Evolutionary conservation across 495 filamentous ascomycete species (phyloP), one percentile per base, ranked within the genome.

Genomic region (Delitschia confertaspora): DNA sequence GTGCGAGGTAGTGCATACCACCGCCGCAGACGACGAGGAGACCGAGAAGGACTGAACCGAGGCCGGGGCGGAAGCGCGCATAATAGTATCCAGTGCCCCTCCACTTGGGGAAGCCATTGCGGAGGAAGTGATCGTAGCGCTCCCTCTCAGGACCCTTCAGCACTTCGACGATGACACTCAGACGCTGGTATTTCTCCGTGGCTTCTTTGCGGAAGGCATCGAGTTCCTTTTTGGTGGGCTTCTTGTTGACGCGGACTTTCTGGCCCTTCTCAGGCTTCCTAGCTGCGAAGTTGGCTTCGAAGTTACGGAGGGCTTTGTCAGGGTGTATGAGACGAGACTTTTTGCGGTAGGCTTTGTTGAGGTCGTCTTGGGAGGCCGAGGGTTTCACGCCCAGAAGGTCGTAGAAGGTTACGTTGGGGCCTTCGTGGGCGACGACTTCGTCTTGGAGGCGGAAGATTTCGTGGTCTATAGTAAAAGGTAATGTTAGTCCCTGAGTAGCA

Each of bases 61-160:
- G 67, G 8, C 91, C 91, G 0, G 91, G 91, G 20, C 91, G 76
- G 72, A 86, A 95, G 5, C 91, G 81, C 41, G 72, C 80, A 67
- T 96, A 99, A 71, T 95, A 96, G 71, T 96, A 99, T 39, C 88
- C 93, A 13, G 91, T 95, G 24, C 93, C 91, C 62, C 83, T 85
- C 91, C 93, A 98, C 35, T 74, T 78, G 8, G 91, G 91, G 65
- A 99, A 99, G 16, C 91, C 91, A 65, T 95, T 85, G 56, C 69
- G 72, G 40, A 99, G 68, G 69, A 99, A 99, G 62, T 95, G 78
- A 62, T 99, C 88, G 62, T 99, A 99, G 38, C 93, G 83, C 55
- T 83, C 85, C 30, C 93, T 76, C 16, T 68, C 67, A 2, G 78
- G 67, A 1, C 89, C 87, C 40, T 83, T 80, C 16, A 99, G 78